Conservation (phyloP, 2,329 filamentous ascomycete species). For the Aspergillus sp. region DNA sequence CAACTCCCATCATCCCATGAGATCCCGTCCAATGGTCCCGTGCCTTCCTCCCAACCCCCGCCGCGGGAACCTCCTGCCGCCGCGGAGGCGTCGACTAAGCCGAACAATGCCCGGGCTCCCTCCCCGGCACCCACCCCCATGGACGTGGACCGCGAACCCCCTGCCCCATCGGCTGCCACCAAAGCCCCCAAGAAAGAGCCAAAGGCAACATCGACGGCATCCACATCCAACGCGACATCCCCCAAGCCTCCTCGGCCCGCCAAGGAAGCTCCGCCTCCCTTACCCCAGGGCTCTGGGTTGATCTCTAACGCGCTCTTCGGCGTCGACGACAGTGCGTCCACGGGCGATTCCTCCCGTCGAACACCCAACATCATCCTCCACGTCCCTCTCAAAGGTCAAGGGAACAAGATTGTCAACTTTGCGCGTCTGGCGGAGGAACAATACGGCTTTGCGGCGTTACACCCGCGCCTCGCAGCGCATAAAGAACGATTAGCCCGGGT, state of each 20-base stretch:
- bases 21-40: constrained; percentile 11
- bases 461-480: constrained; percentile 85
- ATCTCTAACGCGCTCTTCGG: constrained; percentile 62
- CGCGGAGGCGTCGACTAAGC: constrained; percentile 9
- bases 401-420: constrained; percentile 92
- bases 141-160: constrained; percentile 35
- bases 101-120: constrained; percentile 14
- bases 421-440: constrained; percentile 88
- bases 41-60: constrained; percentile 14
- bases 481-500: constrained; percentile 84
- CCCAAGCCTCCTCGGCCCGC: constrained; percentile 52
- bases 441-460: constrained; percentile 91
- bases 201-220: constrained; percentile 45
- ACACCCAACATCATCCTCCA: constrained; percentile 80
- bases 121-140: constrained; percentile 25
- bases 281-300: constrained; percentile 62
- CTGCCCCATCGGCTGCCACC: constrained; percentile 13
- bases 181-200: constrained; percentile 37
- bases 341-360: constrained; percentile 39
- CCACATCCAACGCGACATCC: constrained; percentile 52
- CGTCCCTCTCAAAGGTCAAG: constrained; percentile 75
- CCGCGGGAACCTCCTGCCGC: constrained; percentile 10
- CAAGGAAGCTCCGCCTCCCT: constrained; percentile 55
- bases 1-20: constrained; percentile 21
- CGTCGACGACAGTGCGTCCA: constrained; percentile 41